A percentile compares a stretch with the other conserved stretches of the same genome.
These are phyloP conservation scores for Claviceps paspali DNA, from an alignment of 2,329 filamentous ascomycete genomes.

Conservation along the genomic window DNA sequence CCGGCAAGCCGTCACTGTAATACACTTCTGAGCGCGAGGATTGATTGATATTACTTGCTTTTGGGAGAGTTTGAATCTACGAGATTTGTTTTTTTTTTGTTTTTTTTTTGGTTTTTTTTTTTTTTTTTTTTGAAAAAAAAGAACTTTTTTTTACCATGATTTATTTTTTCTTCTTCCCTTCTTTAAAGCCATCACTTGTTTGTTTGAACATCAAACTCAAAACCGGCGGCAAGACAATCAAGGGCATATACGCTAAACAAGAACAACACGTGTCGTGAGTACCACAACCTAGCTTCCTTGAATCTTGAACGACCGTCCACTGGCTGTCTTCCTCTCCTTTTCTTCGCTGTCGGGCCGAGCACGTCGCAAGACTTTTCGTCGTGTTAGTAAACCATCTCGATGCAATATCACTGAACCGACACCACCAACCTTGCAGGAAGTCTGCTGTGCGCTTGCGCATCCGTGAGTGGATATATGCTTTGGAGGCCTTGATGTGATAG, in stretches of 20 bases:
- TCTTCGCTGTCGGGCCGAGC: slow-evolving; percentile 92
- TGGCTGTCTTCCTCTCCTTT: slow-evolving; percentile 95
- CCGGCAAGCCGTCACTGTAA: background rate
- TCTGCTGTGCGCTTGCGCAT: slow-evolving; percentile 97
- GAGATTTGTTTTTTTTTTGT: too few relatives aligned
- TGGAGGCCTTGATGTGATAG: slow-evolving; percentile 99
- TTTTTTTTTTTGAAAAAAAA: too few relatives aligned
- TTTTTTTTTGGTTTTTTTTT: too few relatives aligned
- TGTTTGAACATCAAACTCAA: background rate
- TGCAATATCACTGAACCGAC: too few relatives aligned
- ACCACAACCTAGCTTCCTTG: slow-evolving; percentile 19
- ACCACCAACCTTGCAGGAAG: slow-evolving; percentile 78
- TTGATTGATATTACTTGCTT: too few relatives aligned
- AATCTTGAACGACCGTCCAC: slow-evolving; percentile 74
- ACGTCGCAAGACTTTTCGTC: slow-evolving; percentile 66
- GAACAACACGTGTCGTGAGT: background rate
- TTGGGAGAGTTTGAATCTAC: background rate
- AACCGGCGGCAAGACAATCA: too few relatives aligned
- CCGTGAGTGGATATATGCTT: slow-evolving; percentile 96
- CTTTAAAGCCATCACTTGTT: background rate
- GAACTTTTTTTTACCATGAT: too few relatives aligned
- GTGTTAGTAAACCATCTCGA: background rate
- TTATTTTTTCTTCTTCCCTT: background rate
- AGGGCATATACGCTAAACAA: slow-evolving; percentile 1
- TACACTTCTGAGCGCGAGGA: too few relatives aligned